phyloP scores from a whole-genome alignment of 345 rosid genomes.

The Lagerstroemia speciosa region DNA sequence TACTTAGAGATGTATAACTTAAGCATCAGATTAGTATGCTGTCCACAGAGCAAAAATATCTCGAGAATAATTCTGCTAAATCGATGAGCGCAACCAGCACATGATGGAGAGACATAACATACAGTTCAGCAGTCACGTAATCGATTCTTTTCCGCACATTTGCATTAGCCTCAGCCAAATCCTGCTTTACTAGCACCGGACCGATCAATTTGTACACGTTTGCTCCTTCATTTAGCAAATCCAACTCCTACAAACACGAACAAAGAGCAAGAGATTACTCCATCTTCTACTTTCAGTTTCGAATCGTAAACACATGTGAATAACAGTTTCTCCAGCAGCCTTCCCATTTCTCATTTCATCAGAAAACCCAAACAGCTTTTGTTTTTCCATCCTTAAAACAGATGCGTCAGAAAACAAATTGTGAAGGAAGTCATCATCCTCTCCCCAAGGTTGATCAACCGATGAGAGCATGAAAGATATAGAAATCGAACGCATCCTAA shows the following conservation, averaged over 20 bases:
- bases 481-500: neutral
- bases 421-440: neutral
- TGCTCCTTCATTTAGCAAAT: constrained; percentile 76
- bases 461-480: neutral
- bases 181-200: constrained; percentile 95
- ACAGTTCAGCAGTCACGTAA: constrained; percentile 89
- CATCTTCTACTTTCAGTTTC: neutral
- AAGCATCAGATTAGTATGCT: neutral
- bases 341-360: neutral
- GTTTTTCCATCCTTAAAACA: neutral
- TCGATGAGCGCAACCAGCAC: neutral
- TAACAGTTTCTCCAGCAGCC: neutral
- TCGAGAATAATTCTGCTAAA: neutral
- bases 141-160: constrained; percentile 91
- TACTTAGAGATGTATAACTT: neutral
- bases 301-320: neutral
- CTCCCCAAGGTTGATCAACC: neutral
- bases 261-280: neutral
- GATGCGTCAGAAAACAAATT: neutral
- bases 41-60: neutral
- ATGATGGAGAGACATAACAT: constrained; percentile 12
- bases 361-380: neutral
- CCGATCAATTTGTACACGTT: constrained; percentile 93
- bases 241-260: constrained; percentile 56
- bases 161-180: constrained; percentile 93